phyloP scores from a whole-genome alignment of 495 filamentous ascomycete genomes.

The Talaromyces proteolyticus region DNA sequence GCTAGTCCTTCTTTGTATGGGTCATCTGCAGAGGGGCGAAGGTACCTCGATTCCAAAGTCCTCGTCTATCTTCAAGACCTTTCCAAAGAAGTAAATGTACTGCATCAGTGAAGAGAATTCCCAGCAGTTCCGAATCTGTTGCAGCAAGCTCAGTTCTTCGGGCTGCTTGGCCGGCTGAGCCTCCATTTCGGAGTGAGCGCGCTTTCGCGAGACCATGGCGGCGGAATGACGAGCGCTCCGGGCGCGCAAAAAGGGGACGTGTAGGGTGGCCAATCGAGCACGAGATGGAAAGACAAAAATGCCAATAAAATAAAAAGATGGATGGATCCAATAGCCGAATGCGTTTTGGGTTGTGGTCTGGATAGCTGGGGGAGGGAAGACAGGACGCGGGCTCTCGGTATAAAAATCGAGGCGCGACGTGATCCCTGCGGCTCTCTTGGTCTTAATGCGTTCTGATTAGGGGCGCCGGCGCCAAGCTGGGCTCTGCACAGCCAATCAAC shows the following conservation, averaged over 20 bases:
- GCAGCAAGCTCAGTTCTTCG: slow-evolving; percentile 49
- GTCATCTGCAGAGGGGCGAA: no score
- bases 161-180: slow-evolving; percentile 25
- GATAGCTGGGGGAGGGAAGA: neutral
- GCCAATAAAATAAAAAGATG: neutral
- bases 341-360: no score
- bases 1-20: neutral
- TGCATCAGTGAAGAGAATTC: slow-evolving; percentile 94
- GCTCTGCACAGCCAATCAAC: neutral
- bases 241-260: neutral
- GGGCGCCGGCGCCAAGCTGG: neutral
- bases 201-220: slow-evolving; percentile 59
- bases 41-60: slow-evolving; percentile 80
- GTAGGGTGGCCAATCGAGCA: no score
- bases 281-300: slow-evolving; percentile 1
- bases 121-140: slow-evolving; percentile 80
- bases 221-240: slow-evolving; percentile 25
- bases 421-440: slow-evolving; percentile 1
- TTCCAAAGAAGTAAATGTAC: slow-evolving; percentile 85
- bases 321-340: neutral
- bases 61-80: slow-evolving; percentile 81
- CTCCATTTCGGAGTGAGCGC: slow-evolving; percentile 64
- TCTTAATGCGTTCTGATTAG: neutral
- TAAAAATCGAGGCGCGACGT: slow-evolving; percentile 2
- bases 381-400: neutral